Evolutionary conservation across 345 rosid genomes (phyloP).

Genomic region (Psidium guajava): DNA sequence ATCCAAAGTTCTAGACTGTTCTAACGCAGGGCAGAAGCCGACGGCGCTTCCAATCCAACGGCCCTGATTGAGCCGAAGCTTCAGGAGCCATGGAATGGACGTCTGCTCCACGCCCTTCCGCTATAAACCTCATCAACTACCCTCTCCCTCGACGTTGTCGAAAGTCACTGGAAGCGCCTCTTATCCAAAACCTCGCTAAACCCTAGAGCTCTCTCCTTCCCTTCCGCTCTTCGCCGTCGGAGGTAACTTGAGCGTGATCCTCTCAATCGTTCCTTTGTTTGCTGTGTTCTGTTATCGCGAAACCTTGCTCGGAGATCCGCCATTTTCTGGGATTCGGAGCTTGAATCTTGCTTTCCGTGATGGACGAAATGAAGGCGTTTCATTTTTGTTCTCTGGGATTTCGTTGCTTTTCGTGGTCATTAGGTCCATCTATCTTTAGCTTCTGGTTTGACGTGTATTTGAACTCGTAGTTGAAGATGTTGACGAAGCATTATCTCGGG

Average conservation of each 20-base stretch:
- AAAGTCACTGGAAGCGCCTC: not conserved
- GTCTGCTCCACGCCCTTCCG: not conserved
- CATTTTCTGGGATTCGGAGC: not conserved
- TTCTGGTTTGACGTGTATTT: not conserved
- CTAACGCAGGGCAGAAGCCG: not conserved
- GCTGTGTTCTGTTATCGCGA: not conserved
- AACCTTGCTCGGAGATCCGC: not conserved
- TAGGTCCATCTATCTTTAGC: not conserved
- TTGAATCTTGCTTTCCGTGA: not conserved
- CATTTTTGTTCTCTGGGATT: not conserved
- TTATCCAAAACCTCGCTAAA: conserved; percentile 11
- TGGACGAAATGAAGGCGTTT: not conserved
- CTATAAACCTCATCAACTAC: not conserved
- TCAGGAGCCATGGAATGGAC: not conserved
- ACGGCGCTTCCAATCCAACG: not conserved
- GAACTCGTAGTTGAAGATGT: not conserved
- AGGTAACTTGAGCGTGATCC: not conserved
- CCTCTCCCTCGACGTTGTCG: not conserved
- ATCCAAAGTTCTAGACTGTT: not conserved
- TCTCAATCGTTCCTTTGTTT: not conserved
- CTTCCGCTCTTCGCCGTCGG: not conserved
- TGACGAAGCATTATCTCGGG: not conserved
- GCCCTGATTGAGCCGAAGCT: not conserved
- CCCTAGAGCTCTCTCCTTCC: conserved; percentile 1
- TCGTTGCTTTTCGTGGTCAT: not conserved